These are phyloP conservation scores for Neonectria coccinea DNA, from an alignment of 2,329 filamentous ascomycete genomes.

Conservation along the genomic window DNA sequence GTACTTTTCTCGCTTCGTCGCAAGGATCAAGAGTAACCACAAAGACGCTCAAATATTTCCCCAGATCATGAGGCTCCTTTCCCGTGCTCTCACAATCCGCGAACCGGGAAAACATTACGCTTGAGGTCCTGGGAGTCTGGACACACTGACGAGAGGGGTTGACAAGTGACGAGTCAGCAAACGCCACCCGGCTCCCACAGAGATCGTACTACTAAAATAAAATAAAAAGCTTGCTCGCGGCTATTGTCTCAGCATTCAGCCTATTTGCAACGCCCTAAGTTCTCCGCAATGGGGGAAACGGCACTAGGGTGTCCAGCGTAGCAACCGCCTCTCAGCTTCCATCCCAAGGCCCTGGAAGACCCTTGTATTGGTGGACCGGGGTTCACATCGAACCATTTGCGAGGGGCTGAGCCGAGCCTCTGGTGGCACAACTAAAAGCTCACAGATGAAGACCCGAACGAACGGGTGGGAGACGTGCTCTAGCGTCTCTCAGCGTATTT, in stretches of 20 bases:
- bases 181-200: conserved; percentile 1
- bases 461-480: background rate
- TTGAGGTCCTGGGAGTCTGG: background rate
- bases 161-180: background rate
- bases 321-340: background rate
- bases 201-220: background rate
- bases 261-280: conserved; percentile 6
- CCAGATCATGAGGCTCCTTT: background rate
- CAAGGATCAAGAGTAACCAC: background rate
- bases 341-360: conserved; percentile 2
- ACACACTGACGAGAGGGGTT: background rate
- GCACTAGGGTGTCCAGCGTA: background rate
- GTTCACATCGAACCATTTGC: conserved; percentile 9
- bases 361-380: conserved; percentile 2
- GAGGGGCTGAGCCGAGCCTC: background rate
- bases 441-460: conserved; percentile 1
- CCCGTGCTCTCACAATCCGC: background rate
- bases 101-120: background rate
- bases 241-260: conserved; percentile 20
- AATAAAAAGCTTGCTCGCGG: background rate
- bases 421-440: background rate
- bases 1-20: background rate
- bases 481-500: background rate
- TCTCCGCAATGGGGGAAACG: background rate
- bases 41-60: background rate